Conservation (phyloP, 208 protist genomes). For the Leishmania tropica region DNA sequence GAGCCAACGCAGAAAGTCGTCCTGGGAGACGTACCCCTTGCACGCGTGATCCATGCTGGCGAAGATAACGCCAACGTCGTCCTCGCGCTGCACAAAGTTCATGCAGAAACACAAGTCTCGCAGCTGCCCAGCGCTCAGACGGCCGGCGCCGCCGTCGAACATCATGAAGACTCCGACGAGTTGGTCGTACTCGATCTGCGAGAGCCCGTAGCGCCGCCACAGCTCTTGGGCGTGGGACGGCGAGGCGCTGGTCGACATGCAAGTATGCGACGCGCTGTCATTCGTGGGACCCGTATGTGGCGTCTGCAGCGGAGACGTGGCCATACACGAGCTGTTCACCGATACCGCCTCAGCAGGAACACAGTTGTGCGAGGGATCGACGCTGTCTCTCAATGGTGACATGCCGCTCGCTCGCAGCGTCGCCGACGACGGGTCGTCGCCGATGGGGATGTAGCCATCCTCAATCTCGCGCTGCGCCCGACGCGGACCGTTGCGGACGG, state of each 20-base stretch:
- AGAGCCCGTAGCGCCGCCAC: constrained; percentile 59
- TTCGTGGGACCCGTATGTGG: no score
- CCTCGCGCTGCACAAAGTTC: constrained; percentile 71
- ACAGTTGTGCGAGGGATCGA: not conserved
- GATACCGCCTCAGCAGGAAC: not conserved
- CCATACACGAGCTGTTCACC: not conserved
- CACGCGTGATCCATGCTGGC: constrained; percentile 59
- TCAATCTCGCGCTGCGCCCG: constrained; percentile 30
- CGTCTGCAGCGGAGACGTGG: not conserved
- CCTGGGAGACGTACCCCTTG: constrained; percentile 43
- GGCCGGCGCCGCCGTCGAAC: constrained; percentile 80
- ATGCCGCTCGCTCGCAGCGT: not conserved
- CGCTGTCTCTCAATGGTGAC: not conserved
- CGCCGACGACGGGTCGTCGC: constrained; percentile 18
- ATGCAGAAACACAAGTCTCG: constrained; percentile 68
- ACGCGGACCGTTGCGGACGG: constrained; percentile 2
- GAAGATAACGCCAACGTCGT: constrained; percentile 73
- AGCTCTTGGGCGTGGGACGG: constrained; percentile 14
- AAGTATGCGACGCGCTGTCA: constrained; percentile 6
- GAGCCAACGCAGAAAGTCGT: constrained; percentile 81
- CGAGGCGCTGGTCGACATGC: constrained; percentile 13
- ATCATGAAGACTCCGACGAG: constrained; percentile 80
- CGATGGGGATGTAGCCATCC: constrained; percentile 24
- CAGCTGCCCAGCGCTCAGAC: constrained; percentile 55
- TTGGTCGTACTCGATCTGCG: constrained; percentile 82